Evolutionary conservation across 192 early-diverging fungal genomes (phyloP), one percentile per base, ranked within the genome.

Genomic region (Coemansia javaensis): DNA sequence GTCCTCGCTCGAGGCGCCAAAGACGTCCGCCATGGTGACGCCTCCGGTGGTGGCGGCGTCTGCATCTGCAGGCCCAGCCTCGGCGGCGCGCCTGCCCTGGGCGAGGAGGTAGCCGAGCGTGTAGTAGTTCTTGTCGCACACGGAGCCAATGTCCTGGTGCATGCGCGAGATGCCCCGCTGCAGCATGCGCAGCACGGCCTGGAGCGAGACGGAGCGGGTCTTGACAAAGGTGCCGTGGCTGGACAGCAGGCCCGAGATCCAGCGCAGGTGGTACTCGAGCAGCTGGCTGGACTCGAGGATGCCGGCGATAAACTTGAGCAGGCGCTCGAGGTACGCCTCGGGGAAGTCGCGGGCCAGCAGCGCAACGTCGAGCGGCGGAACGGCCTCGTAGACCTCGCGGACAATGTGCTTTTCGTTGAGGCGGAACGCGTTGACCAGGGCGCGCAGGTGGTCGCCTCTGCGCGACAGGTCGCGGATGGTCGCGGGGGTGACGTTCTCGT

Each of bases 401-500:
- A 90, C 86, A 32, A 98, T 62, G 15, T 77, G 61, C 28, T 61
- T 66, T 59, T 98, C 95, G 49, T 96, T 96, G 23, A 99, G 81
- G 4, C 94, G 78, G 78, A 99, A 92, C 0, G 93, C 79, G 84
- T 95, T 95, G 24, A 94, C 82, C 25, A 99, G 65, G 6, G 94
- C 85, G 25, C 84, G 83, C 41, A 94, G 68, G 66, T 92, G 92
- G 34, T 98, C 90, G 54, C 81, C 65, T 33, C 78, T 78, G 18
- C 78, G 77, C 22, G 94, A 61, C n/a, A 86, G 82, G 41, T 82
- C 85, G 22, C 83, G 47, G 20, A 95, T 86, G 0, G 88, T 78
- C 17, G 85, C 86, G 1, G 97, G 95, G 1, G 95, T 98, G 24
- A 99, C 90, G 58, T 96, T 89, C 25, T 94, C 82, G 56, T 98